Evolutionary conservation across 2,329 filamentous ascomycete species (phyloP), one percentile per base, ranked within the genome.

Genomic region (Talaromyces piceae): DNA sequence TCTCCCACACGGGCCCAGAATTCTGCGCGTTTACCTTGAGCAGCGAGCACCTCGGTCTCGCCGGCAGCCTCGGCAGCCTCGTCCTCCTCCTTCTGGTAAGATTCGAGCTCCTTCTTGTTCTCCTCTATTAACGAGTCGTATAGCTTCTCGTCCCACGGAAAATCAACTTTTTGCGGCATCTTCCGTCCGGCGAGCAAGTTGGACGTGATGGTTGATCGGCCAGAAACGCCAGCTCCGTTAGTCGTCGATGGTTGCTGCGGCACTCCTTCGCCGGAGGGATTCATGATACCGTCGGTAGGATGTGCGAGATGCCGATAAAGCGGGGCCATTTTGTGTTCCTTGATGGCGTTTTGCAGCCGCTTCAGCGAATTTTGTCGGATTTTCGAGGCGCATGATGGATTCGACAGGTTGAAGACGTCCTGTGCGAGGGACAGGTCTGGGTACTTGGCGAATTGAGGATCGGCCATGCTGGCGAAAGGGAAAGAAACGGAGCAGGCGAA

Each of bases 1-100:
- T 98, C 93, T 61, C 91, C 91, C 57, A 97, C 88, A 59, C 89
- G 83, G 54, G 94, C 91, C 80, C 88, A 96, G 71, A 95, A 94
- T 71, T 98, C 93, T 54, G 93, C 93, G 63, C 91, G 81, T 80
- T 97, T 97, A 60, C 91, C 91, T 71, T 87, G 83, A 59, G 91
- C 93, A 51, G 89, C 88, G 73, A 91, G 84, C 58, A 98, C 84
- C 74, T 98, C 93, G 11, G 89, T 96, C 64, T 98, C 93, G 50
- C 93, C 93, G 54, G 91, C 91, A 71, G 94, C 91, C 78, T 98
- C 93, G 37, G 87, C 86, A 8, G 93, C 93, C 67, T 98, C 91
- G 56, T 95, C 91, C 69, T 91, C 86, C 70, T 93, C 88, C 71
- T 90, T 90, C 73, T 91, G 83, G 63, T 87, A 82, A 47, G 74